These are phyloP conservation scores for Ilyonectria robusta DNA, from an alignment of 2,329 filamentous ascomycete species.

Conservation along the genomic window DNA sequence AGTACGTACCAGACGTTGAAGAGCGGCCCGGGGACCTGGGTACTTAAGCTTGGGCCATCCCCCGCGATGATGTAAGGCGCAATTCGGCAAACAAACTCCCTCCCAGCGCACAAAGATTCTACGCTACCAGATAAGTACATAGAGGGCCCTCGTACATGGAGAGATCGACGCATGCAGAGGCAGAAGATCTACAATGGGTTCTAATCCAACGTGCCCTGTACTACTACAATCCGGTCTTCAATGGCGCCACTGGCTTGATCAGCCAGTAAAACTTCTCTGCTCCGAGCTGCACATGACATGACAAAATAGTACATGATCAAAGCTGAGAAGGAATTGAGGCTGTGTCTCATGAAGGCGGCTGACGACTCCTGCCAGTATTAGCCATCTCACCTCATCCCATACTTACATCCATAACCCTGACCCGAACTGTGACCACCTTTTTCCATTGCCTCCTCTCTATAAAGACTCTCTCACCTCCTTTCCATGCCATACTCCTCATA, in stretches of 20 bases:
- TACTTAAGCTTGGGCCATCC: constrained; percentile 17
- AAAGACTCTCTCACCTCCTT: not conserved
- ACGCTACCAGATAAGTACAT: not conserved
- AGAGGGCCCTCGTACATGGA: too few species aligned
- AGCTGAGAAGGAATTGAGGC: not conserved
- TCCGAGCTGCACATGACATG: not conserved
- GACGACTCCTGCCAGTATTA: not conserved
- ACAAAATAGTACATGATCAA: not conserved
- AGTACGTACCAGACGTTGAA: not conserved
- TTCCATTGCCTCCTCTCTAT: not conserved
- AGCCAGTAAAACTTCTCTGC: not conserved
- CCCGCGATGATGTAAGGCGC: not conserved
- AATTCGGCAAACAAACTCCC: not conserved
- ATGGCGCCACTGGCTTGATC: not conserved
- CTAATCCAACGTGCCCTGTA: not conserved
- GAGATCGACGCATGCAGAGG: not conserved
- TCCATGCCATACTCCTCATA: not conserved
- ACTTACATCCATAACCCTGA: not conserved
- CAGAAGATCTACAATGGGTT: not conserved
- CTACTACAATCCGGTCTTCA: not conserved
- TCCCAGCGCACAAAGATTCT: not conserved
- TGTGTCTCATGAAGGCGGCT: not conserved
- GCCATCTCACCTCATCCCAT: not conserved
- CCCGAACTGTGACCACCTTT: not conserved
- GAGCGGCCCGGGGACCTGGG: not conserved